phyloP scores from a whole-genome alignment of 768 basidiomycete species.

The Tremella fuciformis region DNA sequence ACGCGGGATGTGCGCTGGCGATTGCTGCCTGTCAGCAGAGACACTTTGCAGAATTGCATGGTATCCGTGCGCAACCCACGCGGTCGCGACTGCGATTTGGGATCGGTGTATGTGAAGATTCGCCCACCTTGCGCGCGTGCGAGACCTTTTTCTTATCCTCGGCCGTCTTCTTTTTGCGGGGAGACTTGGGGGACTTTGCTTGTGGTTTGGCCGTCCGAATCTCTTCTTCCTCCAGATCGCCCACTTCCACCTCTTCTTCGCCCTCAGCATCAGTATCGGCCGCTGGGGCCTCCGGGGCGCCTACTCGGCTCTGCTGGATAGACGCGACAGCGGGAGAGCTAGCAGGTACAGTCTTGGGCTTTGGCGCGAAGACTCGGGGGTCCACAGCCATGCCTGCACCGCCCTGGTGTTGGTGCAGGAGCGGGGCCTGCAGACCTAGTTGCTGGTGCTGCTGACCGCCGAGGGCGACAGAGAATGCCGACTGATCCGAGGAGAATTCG shows the following conservation, averaged over 20 bases:
- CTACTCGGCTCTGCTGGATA: background rate
- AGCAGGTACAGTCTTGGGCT: background rate
- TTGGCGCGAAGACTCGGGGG: slow-evolving; percentile 23
- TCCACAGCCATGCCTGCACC: slow-evolving; percentile 22
- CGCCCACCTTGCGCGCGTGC: slow-evolving; percentile 43
- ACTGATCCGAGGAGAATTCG: slow-evolving; percentile 1
- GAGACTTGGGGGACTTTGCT: background rate
- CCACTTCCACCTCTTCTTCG: slow-evolving; percentile 6
- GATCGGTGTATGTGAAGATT: background rate
- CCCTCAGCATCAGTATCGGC: background rate
- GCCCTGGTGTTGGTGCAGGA: too few species aligned
- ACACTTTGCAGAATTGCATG: background rate
- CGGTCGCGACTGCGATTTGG: background rate
- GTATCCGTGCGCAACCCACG: background rate
- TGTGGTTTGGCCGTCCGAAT: slow-evolving; percentile 32
- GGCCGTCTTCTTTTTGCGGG: slow-evolving; percentile 9
- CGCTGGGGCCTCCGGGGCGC: too few species aligned
- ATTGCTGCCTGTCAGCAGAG: slow-evolving; percentile 22
- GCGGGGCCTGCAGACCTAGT: too few species aligned
- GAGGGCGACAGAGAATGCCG: background rate
- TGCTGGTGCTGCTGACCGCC: too few species aligned
- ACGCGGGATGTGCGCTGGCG: slow-evolving; percentile 62
- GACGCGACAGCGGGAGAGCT: too few species aligned
- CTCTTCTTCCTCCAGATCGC: slow-evolving; percentile 18
- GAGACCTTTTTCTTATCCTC: slow-evolving; percentile 32